These are phyloP conservation scores for Saposhnikovia divaricata DNA, from an alignment of 129 eudicot species.

Conservation along the genomic window DNA sequence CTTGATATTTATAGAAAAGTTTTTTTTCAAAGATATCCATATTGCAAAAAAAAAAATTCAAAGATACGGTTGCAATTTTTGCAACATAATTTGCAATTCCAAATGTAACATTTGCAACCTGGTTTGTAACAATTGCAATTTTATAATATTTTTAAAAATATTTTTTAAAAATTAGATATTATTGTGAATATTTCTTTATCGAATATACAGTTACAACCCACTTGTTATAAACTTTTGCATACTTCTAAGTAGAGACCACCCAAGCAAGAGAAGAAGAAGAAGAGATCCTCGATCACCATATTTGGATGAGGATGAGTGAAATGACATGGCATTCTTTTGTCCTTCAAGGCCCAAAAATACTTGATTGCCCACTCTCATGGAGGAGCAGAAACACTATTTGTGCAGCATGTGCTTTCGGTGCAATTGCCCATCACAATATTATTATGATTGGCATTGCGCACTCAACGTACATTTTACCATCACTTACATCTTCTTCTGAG, in stretches of 20 bases:
- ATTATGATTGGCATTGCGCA: not conserved
- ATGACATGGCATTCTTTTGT: not conserved
- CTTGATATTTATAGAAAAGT: not conserved
- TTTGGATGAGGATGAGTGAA: not conserved
- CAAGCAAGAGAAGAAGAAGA: not conserved
- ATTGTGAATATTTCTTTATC: no score
- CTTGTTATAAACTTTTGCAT: not conserved
- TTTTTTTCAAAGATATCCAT: no score
- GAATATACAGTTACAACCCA: not conserved
- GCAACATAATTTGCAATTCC: no score
- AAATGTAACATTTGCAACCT: no score
- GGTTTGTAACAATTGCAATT: no score
- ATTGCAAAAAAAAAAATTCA: no score
- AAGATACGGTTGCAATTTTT: no score
- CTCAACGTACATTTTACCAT: not conserved
- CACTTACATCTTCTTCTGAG: not conserved
- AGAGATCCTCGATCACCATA: not conserved
- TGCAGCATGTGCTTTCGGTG: not conserved
- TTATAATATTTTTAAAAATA: no score
- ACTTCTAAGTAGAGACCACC: not conserved
- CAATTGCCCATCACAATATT: not conserved
- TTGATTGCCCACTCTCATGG: not conserved
- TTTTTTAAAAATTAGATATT: no score
- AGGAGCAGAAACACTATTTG: not conserved
- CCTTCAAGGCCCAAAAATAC: not conserved